Percentiles rank a stretch among this genome's conserved stretches.
These are phyloP conservation scores for Prunus salicina DNA, from an alignment of 306 rosid species.

Conservation along the genomic window DNA sequence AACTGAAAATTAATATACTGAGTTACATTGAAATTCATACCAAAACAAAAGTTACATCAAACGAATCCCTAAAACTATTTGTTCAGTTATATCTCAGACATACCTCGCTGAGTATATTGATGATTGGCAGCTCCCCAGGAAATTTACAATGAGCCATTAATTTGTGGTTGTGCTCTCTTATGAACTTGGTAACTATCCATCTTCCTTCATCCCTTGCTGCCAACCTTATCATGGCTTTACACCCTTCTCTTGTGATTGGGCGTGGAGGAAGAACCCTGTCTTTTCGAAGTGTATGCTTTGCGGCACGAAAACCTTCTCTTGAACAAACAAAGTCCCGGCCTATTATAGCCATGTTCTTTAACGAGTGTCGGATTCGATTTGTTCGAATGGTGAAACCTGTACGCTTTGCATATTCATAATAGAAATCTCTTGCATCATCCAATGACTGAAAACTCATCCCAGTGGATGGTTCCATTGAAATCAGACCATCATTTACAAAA, in stretches of 20 bases:
- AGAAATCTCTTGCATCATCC: slow-evolving; percentile 24
- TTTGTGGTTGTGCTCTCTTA: slow-evolving; percentile 20
- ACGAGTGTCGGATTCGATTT: slow-evolving; percentile 20
- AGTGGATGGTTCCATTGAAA: slow-evolving; percentile 8
- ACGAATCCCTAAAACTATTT: too few relatives aligned
- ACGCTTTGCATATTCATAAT: slow-evolving; percentile 24
- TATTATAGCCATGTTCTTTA: slow-evolving; percentile 24
- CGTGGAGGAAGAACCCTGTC: slow-evolving; percentile 27
- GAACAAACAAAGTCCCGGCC: slow-evolving; percentile 26
- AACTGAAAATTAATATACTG: too few relatives aligned
- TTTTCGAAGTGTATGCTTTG: slow-evolving; percentile 16
- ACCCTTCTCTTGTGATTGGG: slow-evolving; percentile 22
- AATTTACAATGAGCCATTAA: slow-evolving; percentile 13
- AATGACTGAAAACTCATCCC: slow-evolving; percentile 20
- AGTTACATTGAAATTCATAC: too few relatives aligned
- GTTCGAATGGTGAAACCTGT: slow-evolving; percentile 23
- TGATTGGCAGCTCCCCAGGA: slow-evolving; percentile 18
- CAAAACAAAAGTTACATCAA: too few relatives aligned
- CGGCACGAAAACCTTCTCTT: slow-evolving; percentile 24
- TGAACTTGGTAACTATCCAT: slow-evolving; percentile 23
- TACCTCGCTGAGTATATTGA: slow-evolving; percentile 25
- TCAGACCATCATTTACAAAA: slow-evolving; percentile 8
- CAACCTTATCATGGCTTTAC: slow-evolving; percentile 28
- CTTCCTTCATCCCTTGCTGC: slow-evolving; percentile 17
- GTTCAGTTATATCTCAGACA: not conserved